Conservation (phyloP, 1,139 yeast species). For the Scheffersomyces cryptocercus region DNA sequence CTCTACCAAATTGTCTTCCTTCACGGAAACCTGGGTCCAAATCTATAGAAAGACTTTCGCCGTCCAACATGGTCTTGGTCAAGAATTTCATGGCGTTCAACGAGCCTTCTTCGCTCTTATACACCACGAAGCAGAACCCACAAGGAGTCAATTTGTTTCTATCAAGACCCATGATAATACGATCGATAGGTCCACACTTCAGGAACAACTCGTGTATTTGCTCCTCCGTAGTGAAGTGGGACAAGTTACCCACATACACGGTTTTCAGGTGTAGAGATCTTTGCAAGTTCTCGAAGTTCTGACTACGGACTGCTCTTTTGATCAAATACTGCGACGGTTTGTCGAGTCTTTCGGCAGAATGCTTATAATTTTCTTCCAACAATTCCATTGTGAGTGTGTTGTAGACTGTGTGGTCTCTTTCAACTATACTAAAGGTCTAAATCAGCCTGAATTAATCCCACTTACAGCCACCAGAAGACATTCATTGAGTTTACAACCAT, state of each 20-base stretch:
- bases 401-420: not conserved
- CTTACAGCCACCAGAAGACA: no score
- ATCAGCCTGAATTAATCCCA: no score
- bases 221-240: slow-evolving; percentile 90
- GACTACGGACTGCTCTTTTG: slow-evolving; percentile 65
- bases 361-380: slow-evolving; percentile 56
- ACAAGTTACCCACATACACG: slow-evolving; percentile 80
- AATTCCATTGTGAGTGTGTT: slow-evolving; percentile 36
- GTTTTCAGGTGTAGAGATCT: slow-evolving; percentile 69
- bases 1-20: slow-evolving; percentile 94
- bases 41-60: slow-evolving; percentile 76
- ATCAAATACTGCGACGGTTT: slow-evolving; percentile 76
- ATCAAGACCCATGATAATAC: slow-evolving; percentile 92
- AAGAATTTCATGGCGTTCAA: slow-evolving; percentile 79
- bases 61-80: slow-evolving; percentile 79
- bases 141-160: slow-evolving; percentile 88
- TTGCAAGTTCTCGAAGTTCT: slow-evolving; percentile 58
- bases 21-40: slow-evolving; percentile 93
- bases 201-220: slow-evolving; percentile 84
- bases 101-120: slow-evolving; percentile 65
- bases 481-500: not conserved
- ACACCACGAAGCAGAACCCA: slow-evolving; percentile 92
- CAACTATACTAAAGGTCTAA: not conserved
- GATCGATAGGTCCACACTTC: slow-evolving; percentile 73
- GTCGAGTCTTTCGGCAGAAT: slow-evolving; percentile 66